These are phyloP conservation scores for Lactuca sativa DNA, from an alignment of 129 eudicot genomes.

Conservation along the genomic window DNA sequence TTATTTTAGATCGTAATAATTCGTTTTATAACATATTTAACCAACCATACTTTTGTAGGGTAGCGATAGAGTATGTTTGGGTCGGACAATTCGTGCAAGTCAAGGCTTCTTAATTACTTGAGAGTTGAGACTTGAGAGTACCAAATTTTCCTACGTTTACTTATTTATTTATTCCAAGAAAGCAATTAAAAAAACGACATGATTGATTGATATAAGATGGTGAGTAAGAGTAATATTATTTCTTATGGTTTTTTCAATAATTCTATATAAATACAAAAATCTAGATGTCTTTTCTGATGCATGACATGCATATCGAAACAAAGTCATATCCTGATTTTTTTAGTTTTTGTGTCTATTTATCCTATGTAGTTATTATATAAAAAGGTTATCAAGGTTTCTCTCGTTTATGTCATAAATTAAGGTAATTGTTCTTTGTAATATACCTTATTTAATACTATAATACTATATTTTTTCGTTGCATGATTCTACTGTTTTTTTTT, in stretches of 20 bases:
- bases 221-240: slow-evolving; percentile 6
- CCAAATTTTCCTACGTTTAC: slow-evolving; percentile 28
- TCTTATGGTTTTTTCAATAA: slow-evolving; percentile 1
- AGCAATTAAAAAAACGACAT: slow-evolving; percentile 16
- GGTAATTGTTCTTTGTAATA: too few species aligned
- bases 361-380: too few species aligned
- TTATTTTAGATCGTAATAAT: neutral
- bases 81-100: slow-evolving; percentile 33
- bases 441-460: too few species aligned
- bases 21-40: neutral
- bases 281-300: slow-evolving; percentile 1
- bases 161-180: slow-evolving; percentile 9
- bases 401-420: too few species aligned
- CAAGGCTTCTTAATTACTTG: slow-evolving; percentile 17
- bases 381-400: neutral
- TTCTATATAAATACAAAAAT: slow-evolving; percentile 17
- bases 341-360: neutral
- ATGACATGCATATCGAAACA: slow-evolving; percentile 5
- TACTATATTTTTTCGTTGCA: too few species aligned
- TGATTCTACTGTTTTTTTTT: too few species aligned
- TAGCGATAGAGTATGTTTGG: neutral
- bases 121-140: slow-evolving; percentile 1
- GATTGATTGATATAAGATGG: neutral
- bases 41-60: neutral
- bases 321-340: slow-evolving; percentile 4